A percentile compares a stretch with the other conserved stretches of the same genome.
These are phyloP conservation scores for Lathyrus oleraceus DNA, from an alignment of 306 rosid genomes.

Conservation along the genomic window DNA sequence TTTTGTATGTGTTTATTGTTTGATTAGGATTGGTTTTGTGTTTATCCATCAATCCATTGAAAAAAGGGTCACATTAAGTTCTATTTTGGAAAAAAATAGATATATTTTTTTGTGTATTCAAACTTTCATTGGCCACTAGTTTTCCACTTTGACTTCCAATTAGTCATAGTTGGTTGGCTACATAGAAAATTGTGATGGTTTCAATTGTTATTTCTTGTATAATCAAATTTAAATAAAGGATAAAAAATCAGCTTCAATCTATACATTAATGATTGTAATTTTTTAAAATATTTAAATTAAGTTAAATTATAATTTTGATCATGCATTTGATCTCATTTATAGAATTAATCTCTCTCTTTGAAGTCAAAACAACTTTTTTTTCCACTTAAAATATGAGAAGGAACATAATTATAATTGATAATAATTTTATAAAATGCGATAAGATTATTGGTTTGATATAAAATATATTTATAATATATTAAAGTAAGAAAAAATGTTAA, in stretches of 20 bases:
- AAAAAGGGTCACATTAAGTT: not conserved
- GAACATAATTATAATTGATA: too few relatives aligned
- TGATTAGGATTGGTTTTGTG: slow-evolving; percentile 24
- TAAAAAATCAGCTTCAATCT: not conserved
- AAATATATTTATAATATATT: too few relatives aligned
- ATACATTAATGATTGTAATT: not conserved
- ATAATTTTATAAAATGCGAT: too few relatives aligned
- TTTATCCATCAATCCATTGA: slow-evolving; percentile 6
- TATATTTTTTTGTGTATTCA: not conserved
- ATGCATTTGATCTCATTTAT: too few relatives aligned
- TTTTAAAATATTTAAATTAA: too few relatives aligned
- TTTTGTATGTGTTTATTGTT: not conserved
- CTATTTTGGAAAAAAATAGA: not conserved
- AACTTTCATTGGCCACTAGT: not conserved
- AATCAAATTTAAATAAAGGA: not conserved
- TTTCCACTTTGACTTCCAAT: slow-evolving; percentile 12
- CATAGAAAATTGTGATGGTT: not conserved
- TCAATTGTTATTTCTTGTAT: not conserved
- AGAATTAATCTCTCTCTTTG: too few relatives aligned
- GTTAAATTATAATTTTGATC: too few relatives aligned
- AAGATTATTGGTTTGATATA: too few relatives aligned
- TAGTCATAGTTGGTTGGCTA: not conserved
- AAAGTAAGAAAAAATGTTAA: too few relatives aligned
- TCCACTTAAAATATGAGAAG: too few relatives aligned
- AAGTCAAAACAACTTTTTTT: too few relatives aligned